Evolutionary conservation across 108 stramenopile genomes (phyloP), one percentile per base, ranked within the genome.

Genomic region (Pseudonitzschia multiseries): DNA sequence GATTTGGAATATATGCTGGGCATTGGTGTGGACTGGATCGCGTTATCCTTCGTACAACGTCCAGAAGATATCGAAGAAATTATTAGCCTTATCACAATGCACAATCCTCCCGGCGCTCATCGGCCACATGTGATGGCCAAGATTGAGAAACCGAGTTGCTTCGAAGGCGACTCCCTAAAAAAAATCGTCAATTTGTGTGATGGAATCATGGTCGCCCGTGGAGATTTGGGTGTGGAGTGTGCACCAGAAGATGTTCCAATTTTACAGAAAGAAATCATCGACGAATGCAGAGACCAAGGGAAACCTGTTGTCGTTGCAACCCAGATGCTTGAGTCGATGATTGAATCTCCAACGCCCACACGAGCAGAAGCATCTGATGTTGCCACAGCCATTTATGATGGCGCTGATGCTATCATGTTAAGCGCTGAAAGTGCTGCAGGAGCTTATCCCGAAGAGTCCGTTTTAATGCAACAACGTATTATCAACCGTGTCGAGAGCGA

Each of bases 151-250:
- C 93, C 90, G 17, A 81, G 82, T 21, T 88, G 84, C 74, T 88
- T 83, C 59, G 80, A 83, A 8, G 84, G 73, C 57, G 79, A 83
- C 43, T 77, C 81, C 41, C 76, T 94, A 60, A 86, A 86, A 59
- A 79, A 70, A n/a, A 96, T 96, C 59, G 86, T 96, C 4, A 81
- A 79, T 33, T 44, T 93, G 31, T 86, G 89, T 24, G 97, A 98
- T 81, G 93, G 89, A 51, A 93, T 98, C 91, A 98, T 98, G 97
- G 96, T 98, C 52, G 97, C 97, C 22, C 90, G 97, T 71, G 97
- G 97, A 51, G 97, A 98, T 73, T 79, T 98, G 74, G 97, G 97
- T 57, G 97, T 98, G 91, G 97, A 97, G 78, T 96, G 97, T 75
- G 94, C 96, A 40, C 91, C 95, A 36, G 92, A 96, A 73, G 95